Evolutionary conservation across 768 basidiomycete species (phyloP).

Genomic region (Baorangia bicolor): DNA sequence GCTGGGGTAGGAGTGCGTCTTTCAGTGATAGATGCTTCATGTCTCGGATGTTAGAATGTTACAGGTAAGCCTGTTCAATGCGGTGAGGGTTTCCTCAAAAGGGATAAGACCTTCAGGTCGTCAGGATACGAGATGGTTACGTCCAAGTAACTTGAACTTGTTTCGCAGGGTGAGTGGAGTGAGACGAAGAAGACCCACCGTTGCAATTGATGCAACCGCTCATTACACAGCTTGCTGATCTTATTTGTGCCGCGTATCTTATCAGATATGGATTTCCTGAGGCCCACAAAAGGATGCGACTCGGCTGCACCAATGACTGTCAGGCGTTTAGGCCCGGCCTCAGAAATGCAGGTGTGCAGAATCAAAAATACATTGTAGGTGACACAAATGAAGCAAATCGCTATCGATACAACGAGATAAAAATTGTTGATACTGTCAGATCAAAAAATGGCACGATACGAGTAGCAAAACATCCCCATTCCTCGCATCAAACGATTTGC

Average conservation of each 20-base stretch:
- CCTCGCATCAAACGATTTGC: constrained; percentile 11
- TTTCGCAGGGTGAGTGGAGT: constrained; percentile 1
- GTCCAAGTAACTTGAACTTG: too few species aligned
- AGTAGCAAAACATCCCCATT: background rate
- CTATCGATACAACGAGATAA: background rate
- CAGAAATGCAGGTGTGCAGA: background rate
- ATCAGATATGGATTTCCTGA: constrained; percentile 16
- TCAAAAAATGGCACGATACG: background rate
- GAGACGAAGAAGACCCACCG: background rate
- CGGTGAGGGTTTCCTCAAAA: too few species aligned
- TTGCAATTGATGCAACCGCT: background rate
- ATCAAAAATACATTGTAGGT: background rate
- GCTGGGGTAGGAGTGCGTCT: constrained; percentile 74
- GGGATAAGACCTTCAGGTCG: background rate
- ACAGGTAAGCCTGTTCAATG: background rate
- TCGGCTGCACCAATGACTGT: background rate
- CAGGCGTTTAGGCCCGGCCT: too few species aligned
- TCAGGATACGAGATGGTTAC: background rate
- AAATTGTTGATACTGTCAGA: background rate
- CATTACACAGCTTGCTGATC: constrained; percentile 15
- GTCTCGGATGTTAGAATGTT: background rate
- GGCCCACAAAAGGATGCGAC: background rate
- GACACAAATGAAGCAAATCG: background rate
- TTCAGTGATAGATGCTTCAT: constrained; percentile 42
- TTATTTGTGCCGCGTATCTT: constrained; percentile 12